Conservation (phyloP, 1,284 basidiomycete species). For the Puccinia novopanici region DNA sequence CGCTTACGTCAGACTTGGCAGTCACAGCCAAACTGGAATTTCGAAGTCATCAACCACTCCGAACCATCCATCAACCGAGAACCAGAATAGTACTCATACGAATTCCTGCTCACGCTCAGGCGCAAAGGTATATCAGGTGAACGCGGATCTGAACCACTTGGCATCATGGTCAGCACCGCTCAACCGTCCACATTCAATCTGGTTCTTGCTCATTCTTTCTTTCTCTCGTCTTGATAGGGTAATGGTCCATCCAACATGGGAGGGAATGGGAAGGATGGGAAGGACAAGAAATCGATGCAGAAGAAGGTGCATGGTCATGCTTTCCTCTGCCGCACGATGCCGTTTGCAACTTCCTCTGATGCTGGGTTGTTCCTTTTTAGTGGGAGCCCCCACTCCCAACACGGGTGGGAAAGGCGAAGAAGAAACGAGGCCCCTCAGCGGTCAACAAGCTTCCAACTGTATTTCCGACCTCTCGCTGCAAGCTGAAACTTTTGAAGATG, state of each 20-base stretch:
- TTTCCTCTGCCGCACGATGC: background rate
- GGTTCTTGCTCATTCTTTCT: background rate
- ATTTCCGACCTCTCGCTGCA: slow-evolving; percentile 91
- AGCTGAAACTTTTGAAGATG: slow-evolving; percentile 91
- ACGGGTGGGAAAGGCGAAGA: slow-evolving; percentile 86
- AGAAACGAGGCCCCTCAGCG: slow-evolving; percentile 80
- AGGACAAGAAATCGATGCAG: slow-evolving; percentile 50
- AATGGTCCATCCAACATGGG: slow-evolving; percentile 50
- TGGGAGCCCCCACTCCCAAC: slow-evolving; percentile 99
- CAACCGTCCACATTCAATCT: background rate
- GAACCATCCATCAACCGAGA: background rate
- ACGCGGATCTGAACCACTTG: background rate
- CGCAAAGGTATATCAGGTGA: background rate
- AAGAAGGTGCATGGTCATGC: slow-evolving; percentile 34
- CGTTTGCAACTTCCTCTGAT: slow-evolving; percentile 10
- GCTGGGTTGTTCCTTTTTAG: slow-evolving; percentile 69
- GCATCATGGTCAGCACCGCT: background rate
- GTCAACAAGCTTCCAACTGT: slow-evolving; percentile 90
- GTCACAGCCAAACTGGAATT: background rate
- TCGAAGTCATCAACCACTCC: background rate
- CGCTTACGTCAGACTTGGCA: background rate
- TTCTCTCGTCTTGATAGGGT: slow-evolving; percentile 32
- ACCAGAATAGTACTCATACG: background rate
- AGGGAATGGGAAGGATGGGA: slow-evolving; percentile 48
- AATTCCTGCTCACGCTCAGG: background rate